phyloP scores from a whole-genome alignment of 164 flowering plant species.

The grape (Vitis vinifera) region DNA sequence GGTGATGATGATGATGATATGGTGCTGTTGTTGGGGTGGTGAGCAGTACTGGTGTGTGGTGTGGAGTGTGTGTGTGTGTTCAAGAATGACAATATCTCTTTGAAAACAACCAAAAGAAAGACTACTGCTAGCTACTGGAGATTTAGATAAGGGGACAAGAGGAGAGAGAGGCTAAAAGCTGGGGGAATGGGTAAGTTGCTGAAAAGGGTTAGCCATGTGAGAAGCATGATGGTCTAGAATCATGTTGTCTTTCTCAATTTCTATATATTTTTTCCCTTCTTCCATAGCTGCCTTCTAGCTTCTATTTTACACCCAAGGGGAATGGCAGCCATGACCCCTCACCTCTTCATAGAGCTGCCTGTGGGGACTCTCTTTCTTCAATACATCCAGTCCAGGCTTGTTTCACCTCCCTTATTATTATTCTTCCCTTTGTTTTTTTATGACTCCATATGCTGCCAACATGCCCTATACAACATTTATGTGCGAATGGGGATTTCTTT shows the following conservation, averaged over 20 bases:
- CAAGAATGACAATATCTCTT: background rate
- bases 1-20: conserved; percentile 15
- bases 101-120: background rate
- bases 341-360: background rate
- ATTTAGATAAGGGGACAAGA: conserved; percentile 22
- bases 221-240: conserved; percentile 45
- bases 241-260: conserved; percentile 27
- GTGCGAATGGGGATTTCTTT: too few relatives aligned
- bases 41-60: too few relatives aligned
- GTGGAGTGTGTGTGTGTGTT: background rate
- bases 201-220: conserved; percentile 42
- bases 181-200: conserved; percentile 13
- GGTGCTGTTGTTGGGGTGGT: conserved; percentile 6
- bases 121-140: background rate
- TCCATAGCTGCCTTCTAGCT: background rate
- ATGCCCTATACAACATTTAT: background rate
- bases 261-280: background rate
- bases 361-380: conserved; percentile 11
- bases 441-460: background rate
- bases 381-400: background rate
- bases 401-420: background rate
- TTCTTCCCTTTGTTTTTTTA: background rate
- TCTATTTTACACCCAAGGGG: conserved; percentile 4
- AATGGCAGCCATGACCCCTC: conserved; percentile 28
- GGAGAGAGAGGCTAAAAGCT: too few relatives aligned